Base-by-base conservation (phyloP, 768 basidiomycete species). In the Boletus vinaceobasis region DNA sequence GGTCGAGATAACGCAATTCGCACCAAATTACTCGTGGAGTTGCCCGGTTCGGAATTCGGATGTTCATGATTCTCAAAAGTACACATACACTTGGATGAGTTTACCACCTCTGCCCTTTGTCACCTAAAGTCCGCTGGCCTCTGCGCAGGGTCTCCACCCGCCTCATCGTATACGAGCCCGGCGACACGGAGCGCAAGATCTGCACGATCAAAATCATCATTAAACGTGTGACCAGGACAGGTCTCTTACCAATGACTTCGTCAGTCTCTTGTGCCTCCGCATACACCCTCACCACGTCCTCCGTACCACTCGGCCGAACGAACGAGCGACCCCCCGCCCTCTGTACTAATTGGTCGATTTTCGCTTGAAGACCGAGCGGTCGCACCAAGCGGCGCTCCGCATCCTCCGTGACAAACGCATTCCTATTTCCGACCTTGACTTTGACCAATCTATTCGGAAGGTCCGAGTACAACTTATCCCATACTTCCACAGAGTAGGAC, bases 261-360 rank as follows among this genome's bases (percentile, higher is more conserved):
- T 80, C 71, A 56, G 80, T 82, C 39, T 83, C 74, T 43, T 76
- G 77, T 1, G 97, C 96, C 70, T 99, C 97, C 1, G 95, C 97
- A 66, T 98, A 99, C 15, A 99, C 94, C 55, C 97, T 81, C 7
- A 99, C 97, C 26, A 96, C 95, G 65, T 99, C 95, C 71, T 99
- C 97, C 23, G 97, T 99, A 9, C 97, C 97, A 70, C 93, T 96
- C 3, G 97, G 97, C 53, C 97, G 74, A 17, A 98, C 97, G 65
- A 99, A 99, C 27, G 91, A 84, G 39, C 97, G 83, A 1, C 97
- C 97, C 17, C 84, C 85, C 43, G 88, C 85, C 64, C 87, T 90
- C 65, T 84, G 84, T 31, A 91, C 86, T 36, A 93, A 78, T 27
- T 86, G 88, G 56, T 98, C 88, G 47, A 99, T 86, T 69, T 82